Percentiles rank a stretch among this genome's conserved stretches.
These are phyloP conservation scores for Bruguiera hainesii DNA, from an alignment of 441 rosid genomes.

Conservation along the genomic window DNA sequence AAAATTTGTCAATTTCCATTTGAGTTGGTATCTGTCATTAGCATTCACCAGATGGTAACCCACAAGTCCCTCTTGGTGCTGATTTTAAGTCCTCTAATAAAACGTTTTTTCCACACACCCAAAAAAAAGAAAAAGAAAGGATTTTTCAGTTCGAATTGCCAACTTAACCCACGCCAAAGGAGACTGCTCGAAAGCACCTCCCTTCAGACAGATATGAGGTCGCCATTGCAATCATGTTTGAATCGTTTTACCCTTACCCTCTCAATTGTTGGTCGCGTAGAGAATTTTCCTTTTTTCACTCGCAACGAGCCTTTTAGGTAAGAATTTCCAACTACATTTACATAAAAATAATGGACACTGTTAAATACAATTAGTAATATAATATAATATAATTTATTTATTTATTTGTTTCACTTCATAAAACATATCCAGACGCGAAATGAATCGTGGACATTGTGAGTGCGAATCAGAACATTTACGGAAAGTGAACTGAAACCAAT, in stretches of 20 bases:
- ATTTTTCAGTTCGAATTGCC: slow-evolving; percentile 8
- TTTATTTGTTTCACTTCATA: too few species aligned
- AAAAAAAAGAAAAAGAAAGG: neutral
- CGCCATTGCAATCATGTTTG: neutral
- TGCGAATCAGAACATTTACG: too few species aligned
- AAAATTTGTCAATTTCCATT: slow-evolving; percentile 29
- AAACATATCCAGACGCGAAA: too few species aligned
- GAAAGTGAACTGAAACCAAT: too few species aligned
- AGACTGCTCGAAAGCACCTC: neutral
- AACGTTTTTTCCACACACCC: slow-evolving; percentile 7
- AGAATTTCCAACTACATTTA: too few species aligned
- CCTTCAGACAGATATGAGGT: neutral
- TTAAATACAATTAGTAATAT: too few species aligned
- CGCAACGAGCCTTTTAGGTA: too few species aligned
- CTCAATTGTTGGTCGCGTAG: too few species aligned
- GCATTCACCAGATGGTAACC: slow-evolving; percentile 51
- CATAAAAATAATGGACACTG: too few species aligned
- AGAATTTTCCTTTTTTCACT: too few species aligned
- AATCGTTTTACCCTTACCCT: neutral
- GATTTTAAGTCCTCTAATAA: slow-evolving; percentile 22
- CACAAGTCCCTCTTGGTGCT: slow-evolving; percentile 24
- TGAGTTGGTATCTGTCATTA: slow-evolving; percentile 68
- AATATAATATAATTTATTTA: too few species aligned
- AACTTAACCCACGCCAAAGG: slow-evolving; percentile 4
- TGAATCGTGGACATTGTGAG: too few species aligned